Evolutionary conservation across 352 stramenopile genomes (phyloP).

Genomic region (Phytophthora agathidicida): DNA sequence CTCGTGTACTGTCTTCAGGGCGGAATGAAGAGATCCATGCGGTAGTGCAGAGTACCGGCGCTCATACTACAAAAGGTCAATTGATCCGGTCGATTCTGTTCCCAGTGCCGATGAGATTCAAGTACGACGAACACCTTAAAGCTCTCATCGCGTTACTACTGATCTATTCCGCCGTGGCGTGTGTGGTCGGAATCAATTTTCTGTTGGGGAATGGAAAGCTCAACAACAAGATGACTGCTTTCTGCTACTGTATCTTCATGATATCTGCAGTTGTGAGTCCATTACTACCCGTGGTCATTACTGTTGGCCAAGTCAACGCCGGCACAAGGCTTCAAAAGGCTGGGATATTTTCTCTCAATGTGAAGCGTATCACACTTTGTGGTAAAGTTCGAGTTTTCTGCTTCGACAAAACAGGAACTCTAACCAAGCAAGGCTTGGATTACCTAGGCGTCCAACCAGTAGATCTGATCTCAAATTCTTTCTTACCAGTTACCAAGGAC

Average conservation of each 20-base stretch:
- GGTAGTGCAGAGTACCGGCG: conserved; percentile 70
- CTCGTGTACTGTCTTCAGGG: conserved; percentile 51
- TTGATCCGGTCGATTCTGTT: conserved; percentile 81
- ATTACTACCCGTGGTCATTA: conserved; percentile 80
- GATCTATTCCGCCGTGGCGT: conserved; percentile 58
- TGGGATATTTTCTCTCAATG: conserved; percentile 73
- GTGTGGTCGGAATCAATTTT: conserved; percentile 53
- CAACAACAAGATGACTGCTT: conserved; percentile 59
- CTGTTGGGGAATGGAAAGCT: conserved; percentile 49
- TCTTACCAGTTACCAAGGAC: conserved; percentile 27
- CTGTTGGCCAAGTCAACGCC: conserved; percentile 76
- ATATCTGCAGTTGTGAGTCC: conserved; percentile 65
- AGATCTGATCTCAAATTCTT: conserved; percentile 10
- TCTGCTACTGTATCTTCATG: conserved; percentile 69
- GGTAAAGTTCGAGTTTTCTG: conserved; percentile 85
- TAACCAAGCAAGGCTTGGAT: conserved; percentile 85
- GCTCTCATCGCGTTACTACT: conserved; percentile 69
- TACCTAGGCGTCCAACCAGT: conserved; percentile 50
- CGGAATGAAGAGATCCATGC: conserved; percentile 55
- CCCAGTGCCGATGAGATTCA: conserved; percentile 79
- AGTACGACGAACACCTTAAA: conserved; percentile 86
- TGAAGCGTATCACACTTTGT: conserved; percentile 71
- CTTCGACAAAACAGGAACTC: conserved; percentile 90
- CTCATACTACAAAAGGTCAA: conserved; percentile 77
- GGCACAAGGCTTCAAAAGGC: conserved; percentile 57